These are phyloP conservation scores for Gigaspora rosea DNA, from an alignment of 192 early-diverging fungal species.

Conservation along the genomic window DNA sequence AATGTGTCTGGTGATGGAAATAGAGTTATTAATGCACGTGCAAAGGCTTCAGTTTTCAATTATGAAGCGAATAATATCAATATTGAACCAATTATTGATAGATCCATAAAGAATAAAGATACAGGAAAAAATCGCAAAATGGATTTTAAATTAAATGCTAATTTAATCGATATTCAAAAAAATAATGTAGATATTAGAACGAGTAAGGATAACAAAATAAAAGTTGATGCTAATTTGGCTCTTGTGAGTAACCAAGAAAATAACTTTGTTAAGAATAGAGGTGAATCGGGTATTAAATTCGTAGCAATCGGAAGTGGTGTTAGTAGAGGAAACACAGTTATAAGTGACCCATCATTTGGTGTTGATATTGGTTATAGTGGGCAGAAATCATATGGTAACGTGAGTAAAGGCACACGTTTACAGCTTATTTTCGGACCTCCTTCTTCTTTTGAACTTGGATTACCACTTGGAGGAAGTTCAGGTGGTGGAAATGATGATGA, in stretches of 20 bases:
- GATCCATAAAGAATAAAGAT: too few relatives aligned
- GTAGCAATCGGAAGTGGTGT: constrained; percentile 1
- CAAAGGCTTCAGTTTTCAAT: too few relatives aligned
- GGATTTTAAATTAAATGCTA: too few relatives aligned
- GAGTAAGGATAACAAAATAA: not conserved
- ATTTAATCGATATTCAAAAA: too few relatives aligned
- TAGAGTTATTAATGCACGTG: not conserved
- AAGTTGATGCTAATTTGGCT: not conserved
- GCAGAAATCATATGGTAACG: constrained; percentile 9
- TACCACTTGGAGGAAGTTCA: constrained; percentile 3
- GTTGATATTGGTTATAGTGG: constrained; percentile 26
- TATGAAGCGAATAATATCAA: too few relatives aligned
- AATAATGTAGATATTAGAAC: too few relatives aligned
- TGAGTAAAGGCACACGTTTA: constrained; percentile 25
- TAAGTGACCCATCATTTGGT: constrained; percentile 26
- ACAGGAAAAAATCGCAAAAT: too few relatives aligned
- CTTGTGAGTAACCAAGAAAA: not conserved
- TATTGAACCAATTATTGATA: too few relatives aligned
- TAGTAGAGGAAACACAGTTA: constrained; percentile 5
- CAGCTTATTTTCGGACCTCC: constrained; percentile 21
- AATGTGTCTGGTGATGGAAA: not conserved
- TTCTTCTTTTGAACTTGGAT: constrained; percentile 2
- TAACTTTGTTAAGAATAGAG: constrained; percentile 2
- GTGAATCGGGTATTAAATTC: not conserved
- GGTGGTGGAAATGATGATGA: not conserved